phyloP scores from a whole-genome alignment of 1,284 basidiomycete genomes.

The Moniliophthora roreri region DNA sequence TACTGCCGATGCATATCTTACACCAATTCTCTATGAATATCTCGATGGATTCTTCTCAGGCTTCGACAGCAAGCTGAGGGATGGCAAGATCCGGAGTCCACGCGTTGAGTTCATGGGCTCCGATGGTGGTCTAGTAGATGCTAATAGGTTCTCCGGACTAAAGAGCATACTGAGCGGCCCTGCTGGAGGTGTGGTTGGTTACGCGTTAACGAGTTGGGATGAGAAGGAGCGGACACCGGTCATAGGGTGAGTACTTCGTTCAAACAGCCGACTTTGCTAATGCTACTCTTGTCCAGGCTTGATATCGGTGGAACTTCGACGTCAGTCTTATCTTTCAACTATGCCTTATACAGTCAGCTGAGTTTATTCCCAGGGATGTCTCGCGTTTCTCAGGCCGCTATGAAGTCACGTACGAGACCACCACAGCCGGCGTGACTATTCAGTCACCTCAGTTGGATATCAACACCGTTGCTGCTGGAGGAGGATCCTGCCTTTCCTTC shows the following conservation, averaged over 20 bases:
- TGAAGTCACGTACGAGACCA: slow-evolving; percentile 89
- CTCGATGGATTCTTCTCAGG: slow-evolving; percentile 92
- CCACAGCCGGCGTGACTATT: slow-evolving; percentile 87
- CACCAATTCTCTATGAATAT: slow-evolving; percentile 84
- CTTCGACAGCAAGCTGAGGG: slow-evolving; percentile 73
- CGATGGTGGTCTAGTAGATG: slow-evolving; percentile 85
- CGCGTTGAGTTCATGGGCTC: slow-evolving; percentile 85
- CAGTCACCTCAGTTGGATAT: slow-evolving; percentile 88
- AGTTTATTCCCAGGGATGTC: slow-evolving; percentile 52
- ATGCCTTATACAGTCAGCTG: too few species aligned
- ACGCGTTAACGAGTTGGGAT: slow-evolving; percentile 85
- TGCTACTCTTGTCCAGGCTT: slow-evolving; percentile 37
- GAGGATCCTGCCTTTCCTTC: slow-evolving; percentile 82
- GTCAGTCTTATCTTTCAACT: too few species aligned
- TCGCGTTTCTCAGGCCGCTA: slow-evolving; percentile 85
- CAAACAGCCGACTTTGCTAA: not conserved
- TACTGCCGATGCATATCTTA: slow-evolving; percentile 96
- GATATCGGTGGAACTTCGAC: slow-evolving; percentile 90
- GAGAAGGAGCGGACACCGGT: slow-evolving; percentile 61
- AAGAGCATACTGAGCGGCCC: slow-evolving; percentile 89
- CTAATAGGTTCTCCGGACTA: slow-evolving; percentile 85
- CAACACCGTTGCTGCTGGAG: slow-evolving; percentile 88
- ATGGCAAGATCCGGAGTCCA: slow-evolving; percentile 47
- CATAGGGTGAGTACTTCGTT: slow-evolving; percentile 57
- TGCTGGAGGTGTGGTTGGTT: slow-evolving; percentile 88